Base-by-base conservation (phyloP, 1,139 yeast genomes). In the Arxiozyma slooffiae region DNA sequence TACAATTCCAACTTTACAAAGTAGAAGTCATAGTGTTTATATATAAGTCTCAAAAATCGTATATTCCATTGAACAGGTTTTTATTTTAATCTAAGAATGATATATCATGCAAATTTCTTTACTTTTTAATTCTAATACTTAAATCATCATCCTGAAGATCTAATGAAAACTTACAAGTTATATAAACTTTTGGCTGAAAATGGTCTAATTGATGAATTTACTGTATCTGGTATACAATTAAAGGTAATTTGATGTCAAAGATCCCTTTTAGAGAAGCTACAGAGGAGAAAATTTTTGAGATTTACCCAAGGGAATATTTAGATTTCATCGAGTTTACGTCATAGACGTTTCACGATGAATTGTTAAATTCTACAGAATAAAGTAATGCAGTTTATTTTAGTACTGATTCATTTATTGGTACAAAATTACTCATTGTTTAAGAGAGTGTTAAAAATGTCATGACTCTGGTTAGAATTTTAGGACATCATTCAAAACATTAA, bases 91-190 rank as follows among this genome's bases (percentile, higher is more conserved):
- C 97, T 90, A 20, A 77, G 97, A 54, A 92, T 94, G 98, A 76
- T 98, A 55, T 92, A 90, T 67, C 99, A 94, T 65, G 96, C 97
- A 41, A 88, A 89, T 65, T 83, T 92, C 51, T 90, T 86, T 68
- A 87, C 96, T 2, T 85, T 95, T 5, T 88, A 92, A 57, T 86
- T 81, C 60, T 97, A 90, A 66, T 92, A 92, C 67, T 87, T 90
- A 48, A 98, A 94, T 64, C 98, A 97, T 2, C 99, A 94, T 66
- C 99, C 99, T 4, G 99, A 94, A 67, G 98, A 94, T 64, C 99
- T 98, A 14, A 79, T 98, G 55, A 80, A 98, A 58, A 92, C 92
- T 46, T 92, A 90, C 68, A 78, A 97, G 52, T 87, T 94, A 46
- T 94, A 92, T 71, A 88, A 92, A 68, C 85, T 86, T 46, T 75